Evolutionary conservation across 1,284 basidiomycete species (phyloP), one percentile per base, ranked within the genome.

Genomic region (Exsudoporus floridanus): DNA sequence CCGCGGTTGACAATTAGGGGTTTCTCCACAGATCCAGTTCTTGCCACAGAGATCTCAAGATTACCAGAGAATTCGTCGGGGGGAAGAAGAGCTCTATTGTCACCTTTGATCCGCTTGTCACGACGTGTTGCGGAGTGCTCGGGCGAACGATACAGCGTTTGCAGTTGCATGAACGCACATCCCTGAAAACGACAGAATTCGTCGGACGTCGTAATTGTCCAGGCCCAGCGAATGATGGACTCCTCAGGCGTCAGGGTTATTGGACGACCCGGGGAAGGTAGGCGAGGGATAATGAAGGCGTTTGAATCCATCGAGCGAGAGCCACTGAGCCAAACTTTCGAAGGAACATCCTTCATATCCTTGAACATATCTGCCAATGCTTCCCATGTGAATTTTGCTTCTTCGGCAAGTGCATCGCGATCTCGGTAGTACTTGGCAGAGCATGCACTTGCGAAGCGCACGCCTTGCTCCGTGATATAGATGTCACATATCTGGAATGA

Each of bases 391-490:
- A 8, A 7, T 37, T 53, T 27, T 27, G 66, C 59, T 30, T 49
- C 16, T 38, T 56, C 37, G 5, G 67, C 67, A 25, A 69, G 66
- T 13, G 41, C 50, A 47, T 71, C 69, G 12, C 25, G 56, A 41
- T 69, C 59, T 41, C 5, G 46, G 33, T 64, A 57, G 39, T 57
- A 55, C 23, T 38, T 48, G 35, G 58, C 55, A 42, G 28, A 43
- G n/a, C 46, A 59, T 12, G 67, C 63, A 28, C 49, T 50, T 3
- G 61, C 52, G 25, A 75, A 70, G 41, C 61, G 62, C 27, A 71
- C 64, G 9, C 74, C 63, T 28, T 49, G 53, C 14, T 60, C 50
- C 28, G 70, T 70, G 37, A 74, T 63, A 49, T 64, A 64, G 37
- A 74, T 67, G 30, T 66, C 60, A 57, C 33, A n/a, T 56, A 43